These are phyloP conservation scores for Diaporthe vaccinii DNA, from an alignment of 2,329 filamentous ascomycete genomes.

Conservation along the genomic window DNA sequence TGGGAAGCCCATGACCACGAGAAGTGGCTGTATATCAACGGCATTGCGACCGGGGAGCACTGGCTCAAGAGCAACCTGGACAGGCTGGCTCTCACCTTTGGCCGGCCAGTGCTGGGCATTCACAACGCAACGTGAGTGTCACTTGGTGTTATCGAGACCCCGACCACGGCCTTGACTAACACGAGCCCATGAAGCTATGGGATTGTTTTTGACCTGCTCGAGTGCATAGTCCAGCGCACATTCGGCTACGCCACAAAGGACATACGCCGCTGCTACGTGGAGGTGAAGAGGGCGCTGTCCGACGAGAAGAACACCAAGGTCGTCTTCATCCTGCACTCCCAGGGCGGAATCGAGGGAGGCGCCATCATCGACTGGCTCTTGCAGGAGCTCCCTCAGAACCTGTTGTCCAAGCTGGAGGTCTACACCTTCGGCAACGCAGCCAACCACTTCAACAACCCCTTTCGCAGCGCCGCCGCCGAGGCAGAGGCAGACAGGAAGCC, in stretches of 20 bases:
- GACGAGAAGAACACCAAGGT: constrained; percentile 75
- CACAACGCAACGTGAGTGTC: constrained; percentile 75
- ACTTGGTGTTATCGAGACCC: neutral
- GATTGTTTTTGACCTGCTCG: constrained; percentile 82
- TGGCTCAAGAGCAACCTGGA: constrained; percentile 81
- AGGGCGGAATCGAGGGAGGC: constrained; percentile 81
- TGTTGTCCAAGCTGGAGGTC: constrained; percentile 78
- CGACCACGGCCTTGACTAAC: constrained; percentile 1
- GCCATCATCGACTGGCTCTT: constrained; percentile 83
- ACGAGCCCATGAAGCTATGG: constrained; percentile 63
- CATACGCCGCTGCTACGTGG: constrained; percentile 71
- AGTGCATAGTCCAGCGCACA: constrained; percentile 82
- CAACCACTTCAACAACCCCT: constrained; percentile 86
- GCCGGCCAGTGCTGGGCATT: constrained; percentile 77
- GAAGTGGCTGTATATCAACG: constrained; percentile 86
- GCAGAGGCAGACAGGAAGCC: constrained; percentile 52
- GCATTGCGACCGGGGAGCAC: constrained; percentile 72
- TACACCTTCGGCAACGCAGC: constrained; percentile 85
- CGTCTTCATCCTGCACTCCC: constrained; percentile 81
- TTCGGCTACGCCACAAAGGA: constrained; percentile 80
- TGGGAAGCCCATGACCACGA: constrained; percentile 65
- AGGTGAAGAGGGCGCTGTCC: constrained; percentile 75
- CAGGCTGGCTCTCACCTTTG: constrained; percentile 78
- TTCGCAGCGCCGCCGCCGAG: constrained; percentile 64
- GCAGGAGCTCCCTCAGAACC: constrained; percentile 75